Evolutionary conservation across 352 stramenopile genomes (phyloP), one percentile per base, ranked within the genome.

Genomic region (Phytophthora ohioensis): DNA sequence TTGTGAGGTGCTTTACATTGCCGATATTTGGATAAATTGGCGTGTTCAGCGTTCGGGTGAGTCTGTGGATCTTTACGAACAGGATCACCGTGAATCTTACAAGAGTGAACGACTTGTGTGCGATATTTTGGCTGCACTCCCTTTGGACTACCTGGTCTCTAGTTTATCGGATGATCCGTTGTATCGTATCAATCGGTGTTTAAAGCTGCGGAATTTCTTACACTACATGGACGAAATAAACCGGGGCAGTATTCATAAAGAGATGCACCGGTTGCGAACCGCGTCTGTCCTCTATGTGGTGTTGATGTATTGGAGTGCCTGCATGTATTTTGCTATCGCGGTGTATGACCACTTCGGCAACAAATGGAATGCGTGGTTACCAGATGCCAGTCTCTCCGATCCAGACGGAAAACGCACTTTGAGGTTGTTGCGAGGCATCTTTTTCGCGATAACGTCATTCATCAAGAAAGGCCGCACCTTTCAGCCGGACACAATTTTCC

Each of bases 381-480:
- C 84, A 11, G 76, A 78, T 6, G 17, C 41, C 3, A 59, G 49
- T 3, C 62, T 92, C 7, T 43, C 79, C 13, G 57, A 84, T 9
- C 76, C 73, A 39, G 42, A 78, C 10, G 60, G 82, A 15, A 64
- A 76, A 15, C 57, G 78, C 4, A 79, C 67, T 3, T 36, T 88
- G 1, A 77, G 81, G 5, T 57, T 92, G 3, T 32, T 91, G 15
- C 81, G 84, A 3, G 81, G 79, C 0, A 67, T 84, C 5, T 92
- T 88, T 56, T 92, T 85, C 47, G 81, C 69, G 1, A 85, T 73
- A 6, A 90, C 81, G 0, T 75, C 81, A 2, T 92, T 92, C 41
- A 77, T 90, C 46, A 92, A 91, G 49, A 92, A 90, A 64, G 81
- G 82, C 0, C 69, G 73, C 0, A 91, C 79, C 2, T 90, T 92